Evolutionary conservation across 2,329 filamentous ascomycete species (phyloP), one percentile per base, ranked within the genome.

Genomic region (Exophiala spinifera): DNA sequence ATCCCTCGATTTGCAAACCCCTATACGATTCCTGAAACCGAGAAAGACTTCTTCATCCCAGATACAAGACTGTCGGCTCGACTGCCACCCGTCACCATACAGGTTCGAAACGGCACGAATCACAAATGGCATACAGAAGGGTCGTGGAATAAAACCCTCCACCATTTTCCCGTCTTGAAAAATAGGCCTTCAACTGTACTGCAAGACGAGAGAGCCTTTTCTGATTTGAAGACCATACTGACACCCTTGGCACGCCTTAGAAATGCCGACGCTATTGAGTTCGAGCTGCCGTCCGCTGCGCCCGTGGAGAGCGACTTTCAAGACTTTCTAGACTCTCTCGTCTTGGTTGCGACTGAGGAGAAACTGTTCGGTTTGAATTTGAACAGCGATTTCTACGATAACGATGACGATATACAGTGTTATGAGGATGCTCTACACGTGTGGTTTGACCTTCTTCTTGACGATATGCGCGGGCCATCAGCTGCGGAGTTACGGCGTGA

Each of bases 221-320:
- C 47, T 25, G 53, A 51, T 23, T 21, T 55, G 19, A 21, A 51
- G 36, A 23, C 36, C 6, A 55, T 55, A 14, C 28, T 55, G 34
- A 55, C 40, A 44, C 47, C 53, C n/a, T 36, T 55, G n/a, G 4
- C 11, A 34, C 53, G 53, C 40, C 2, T 55, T 13, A 31, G 53
- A 51, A 14, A 47, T 51, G 47, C 42, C 20, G 48, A 55, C 2
- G 34, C 47, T 34, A 17, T 51, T 14, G 17, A 15, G 1, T 2
- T 55, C 36, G 21, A 47, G 8, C 47, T 55, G 19, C 47, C 53
- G 10, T 37, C 34, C 11, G n/a, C 17, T 21, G 23, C 50, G 21
- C 37, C 53, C 7, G 17, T 28, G 42, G 31, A 15, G 2, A n/a
- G 14, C 6, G 13, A 31, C 10, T 14, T 46, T n/a, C 3, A 36